phyloP scores from a whole-genome alignment of 164 flowering plant species.

The Aristolochia contorta region DNA sequence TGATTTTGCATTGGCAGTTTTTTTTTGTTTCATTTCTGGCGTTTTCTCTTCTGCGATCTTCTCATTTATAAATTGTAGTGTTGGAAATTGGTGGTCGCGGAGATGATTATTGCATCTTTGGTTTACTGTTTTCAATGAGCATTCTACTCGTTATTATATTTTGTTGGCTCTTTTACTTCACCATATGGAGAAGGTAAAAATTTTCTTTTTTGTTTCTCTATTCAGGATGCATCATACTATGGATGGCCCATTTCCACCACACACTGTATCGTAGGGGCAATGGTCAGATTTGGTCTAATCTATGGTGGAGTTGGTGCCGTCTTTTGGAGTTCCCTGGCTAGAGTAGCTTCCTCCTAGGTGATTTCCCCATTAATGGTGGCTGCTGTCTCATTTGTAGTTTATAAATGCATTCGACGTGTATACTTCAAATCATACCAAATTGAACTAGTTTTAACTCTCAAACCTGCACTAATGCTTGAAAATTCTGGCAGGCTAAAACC shows the following conservation, averaged over 20 bases:
- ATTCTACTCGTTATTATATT: too few relatives aligned
- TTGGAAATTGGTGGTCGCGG: too few relatives aligned
- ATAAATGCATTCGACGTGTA: constrained; percentile 99
- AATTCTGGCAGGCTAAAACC: too few relatives aligned
- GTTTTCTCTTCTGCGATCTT: too few relatives aligned
- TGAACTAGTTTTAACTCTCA: neutral
- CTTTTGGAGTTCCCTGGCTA: constrained; percentile 91
- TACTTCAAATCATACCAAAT: constrained; percentile 4
- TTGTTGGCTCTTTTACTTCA: too few relatives aligned
- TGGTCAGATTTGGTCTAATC: constrained; percentile 95
- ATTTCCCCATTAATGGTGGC: constrained; percentile 89
- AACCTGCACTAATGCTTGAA: neutral
- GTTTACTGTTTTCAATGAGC: too few relatives aligned
- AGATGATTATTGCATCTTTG: too few relatives aligned
- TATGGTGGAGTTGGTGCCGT: constrained; percentile 92
- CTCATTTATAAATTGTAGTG: too few relatives aligned
- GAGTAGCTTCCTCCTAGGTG: constrained; percentile 92
- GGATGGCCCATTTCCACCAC: constrained; percentile 99
- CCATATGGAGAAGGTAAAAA: neutral
- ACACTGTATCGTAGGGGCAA: constrained; percentile 97
- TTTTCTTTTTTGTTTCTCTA: neutral
- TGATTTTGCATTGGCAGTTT: too few relatives aligned
- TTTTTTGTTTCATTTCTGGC: too few relatives aligned
- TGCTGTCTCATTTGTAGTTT: constrained; percentile 83
- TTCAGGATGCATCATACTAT: constrained; percentile 83